A percentile compares a stretch with the other conserved stretches of the same genome.
Evolutionary conservation across 352 stramenopile species (phyloP).

Genomic region (Globisporangium cystogenes): DNA sequence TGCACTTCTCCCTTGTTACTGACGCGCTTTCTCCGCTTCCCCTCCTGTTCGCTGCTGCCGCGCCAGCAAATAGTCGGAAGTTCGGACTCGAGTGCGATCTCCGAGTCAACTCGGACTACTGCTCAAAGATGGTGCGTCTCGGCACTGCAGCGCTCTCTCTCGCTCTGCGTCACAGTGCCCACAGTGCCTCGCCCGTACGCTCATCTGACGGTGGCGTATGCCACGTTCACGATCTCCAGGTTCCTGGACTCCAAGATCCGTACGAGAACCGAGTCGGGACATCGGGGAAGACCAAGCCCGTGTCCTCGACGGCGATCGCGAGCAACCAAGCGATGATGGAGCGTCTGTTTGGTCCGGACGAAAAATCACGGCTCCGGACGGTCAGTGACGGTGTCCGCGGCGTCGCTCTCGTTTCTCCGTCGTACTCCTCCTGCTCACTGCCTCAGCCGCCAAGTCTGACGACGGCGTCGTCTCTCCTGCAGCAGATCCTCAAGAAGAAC

Average conservation of each 20-base stretch:
- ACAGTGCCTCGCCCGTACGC: too few species aligned
- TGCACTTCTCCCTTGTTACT: too few species aligned
- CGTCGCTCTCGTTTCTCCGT: not conserved
- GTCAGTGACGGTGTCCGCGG: conserved; percentile 12
- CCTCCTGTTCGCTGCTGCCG: too few species aligned
- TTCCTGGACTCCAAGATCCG: conserved; percentile 46
- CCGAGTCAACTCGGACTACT: conserved; percentile 65
- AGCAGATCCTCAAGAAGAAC: conserved; percentile 82
- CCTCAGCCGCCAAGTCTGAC: not conserved
- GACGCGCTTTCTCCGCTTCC: not conserved
- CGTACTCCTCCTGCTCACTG: not conserved
- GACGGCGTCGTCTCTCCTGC: not conserved
- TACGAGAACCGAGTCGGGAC: conserved; percentile 43
- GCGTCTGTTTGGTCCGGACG: conserved; percentile 64
- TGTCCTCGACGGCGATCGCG: conserved; percentile 34
- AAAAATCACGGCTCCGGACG: conserved; percentile 50
- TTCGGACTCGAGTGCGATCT: conserved; percentile 72
- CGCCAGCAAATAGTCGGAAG: conserved; percentile 65
- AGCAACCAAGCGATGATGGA: conserved; percentile 77
- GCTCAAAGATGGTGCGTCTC: conserved; percentile 54
- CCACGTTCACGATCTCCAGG: conserved; percentile 3
- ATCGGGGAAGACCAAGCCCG: conserved; percentile 29
- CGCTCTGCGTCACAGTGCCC: too few species aligned
- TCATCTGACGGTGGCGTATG: too few species aligned
- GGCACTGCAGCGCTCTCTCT: not conserved